phyloP scores from a whole-genome alignment of 805 yeast genomes.

The Phaffomyces antillensis region DNA sequence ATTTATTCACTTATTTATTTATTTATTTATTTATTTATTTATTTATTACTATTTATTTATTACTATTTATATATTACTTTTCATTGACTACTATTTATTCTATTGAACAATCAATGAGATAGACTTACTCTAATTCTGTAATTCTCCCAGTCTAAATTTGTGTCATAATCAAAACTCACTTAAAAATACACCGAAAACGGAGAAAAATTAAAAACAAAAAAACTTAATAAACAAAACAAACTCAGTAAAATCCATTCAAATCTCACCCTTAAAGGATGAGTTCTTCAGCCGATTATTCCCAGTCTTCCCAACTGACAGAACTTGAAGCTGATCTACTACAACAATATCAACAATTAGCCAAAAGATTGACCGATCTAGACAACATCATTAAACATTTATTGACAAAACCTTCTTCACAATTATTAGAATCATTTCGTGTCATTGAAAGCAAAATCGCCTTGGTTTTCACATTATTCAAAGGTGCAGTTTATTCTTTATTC shows the following conservation, averaged over 20 bases:
- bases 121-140: too few species aligned
- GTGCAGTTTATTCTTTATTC: slow-evolving; percentile 62
- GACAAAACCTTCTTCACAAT: slow-evolving; percentile 23
- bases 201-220: too few species aligned
- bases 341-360: slow-evolving; percentile 32
- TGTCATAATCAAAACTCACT: too few species aligned
- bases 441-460: slow-evolving; percentile 58
- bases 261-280: neutral
- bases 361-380: slow-evolving; percentile 24
- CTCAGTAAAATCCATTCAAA: too few species aligned
- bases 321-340: slow-evolving; percentile 30
- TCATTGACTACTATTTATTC: too few species aligned
- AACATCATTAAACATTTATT: slow-evolving; percentile 16
- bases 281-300: slow-evolving; percentile 14
- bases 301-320: slow-evolving; percentile 24
- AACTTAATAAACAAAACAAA: too few species aligned
- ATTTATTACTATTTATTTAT: too few species aligned
- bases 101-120: too few species aligned
- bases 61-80: too few species aligned
- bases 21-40: neutral
- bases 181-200: too few species aligned
- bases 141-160: too few species aligned
- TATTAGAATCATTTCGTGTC: slow-evolving; percentile 45
- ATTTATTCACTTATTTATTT: neutral
- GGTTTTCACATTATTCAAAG: slow-evolving; percentile 59